Evolutionary conservation across 192 early-diverging fungal species (phyloP), one percentile per base, ranked within the genome.

Genomic region (Rhizophlyctis rosea): DNA sequence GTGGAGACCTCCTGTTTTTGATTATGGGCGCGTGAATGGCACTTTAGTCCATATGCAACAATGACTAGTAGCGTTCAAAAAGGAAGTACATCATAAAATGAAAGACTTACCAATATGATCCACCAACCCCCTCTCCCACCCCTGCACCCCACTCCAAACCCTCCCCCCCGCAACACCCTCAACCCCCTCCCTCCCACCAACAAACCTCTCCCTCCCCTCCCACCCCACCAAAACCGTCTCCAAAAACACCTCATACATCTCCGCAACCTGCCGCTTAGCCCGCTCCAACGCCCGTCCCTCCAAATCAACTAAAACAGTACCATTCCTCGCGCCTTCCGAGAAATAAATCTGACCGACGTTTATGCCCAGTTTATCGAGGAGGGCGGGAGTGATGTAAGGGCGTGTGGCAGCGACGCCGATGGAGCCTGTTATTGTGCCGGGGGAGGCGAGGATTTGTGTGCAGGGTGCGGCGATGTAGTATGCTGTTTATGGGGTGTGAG

Each of bases 371-470:
- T 72, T 57, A 55, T 83, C 82, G 52, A 87, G 77, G 48, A 84
- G 67, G 70, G 82, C 76, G 9, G 57, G 54, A 1, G 85, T 80
- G 47, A 89, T 59, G 25, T 73, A 68, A 1, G 87, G 87, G 27
- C 77, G 57, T 50, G 80, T 50, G 0, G 80, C 50, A 0, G 86
- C 87, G 0, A 90, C 87, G 28, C 88, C 88, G 52, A 90, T 90
- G 34, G 84, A 85, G 35, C 88, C 88, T 3, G 88, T 90, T 4
- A 90, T 71, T 2, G 87, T 89, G 3, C 75, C 78, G 1, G 87
- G 87, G 44, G 65, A 72, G 25, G 82, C 83, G 49, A 88, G 65
- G 34, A 90, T 90, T 29, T 75, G 73, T 36, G 73, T 67, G 51
- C 81, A 84, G 21, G 74, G 69, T 2, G 80, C 65, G 1, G 84